phyloP scores from a whole-genome alignment of 176 grass and related monocot genomes.

The Avena eriantha region DNA sequence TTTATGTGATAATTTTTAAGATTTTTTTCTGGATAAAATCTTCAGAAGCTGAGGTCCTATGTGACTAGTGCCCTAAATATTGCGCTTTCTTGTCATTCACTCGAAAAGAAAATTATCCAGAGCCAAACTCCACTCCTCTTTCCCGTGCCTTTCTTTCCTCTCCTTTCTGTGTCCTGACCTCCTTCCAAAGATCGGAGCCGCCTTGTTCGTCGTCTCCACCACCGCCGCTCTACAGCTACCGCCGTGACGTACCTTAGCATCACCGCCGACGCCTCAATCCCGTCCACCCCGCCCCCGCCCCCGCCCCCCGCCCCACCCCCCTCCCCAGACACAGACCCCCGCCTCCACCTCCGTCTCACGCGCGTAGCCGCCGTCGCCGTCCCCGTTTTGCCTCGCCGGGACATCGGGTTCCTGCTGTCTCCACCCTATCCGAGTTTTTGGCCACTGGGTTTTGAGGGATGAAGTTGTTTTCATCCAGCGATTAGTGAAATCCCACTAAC shows the following conservation, averaged over 20 bases:
- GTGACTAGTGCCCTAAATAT: background rate
- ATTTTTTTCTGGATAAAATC: too few relatives aligned
- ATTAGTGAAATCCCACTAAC: background rate
- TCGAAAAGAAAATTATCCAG: conserved; percentile 1
- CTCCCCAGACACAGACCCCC: background rate
- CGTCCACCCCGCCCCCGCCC: background rate
- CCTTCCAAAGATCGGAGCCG: conserved; percentile 5
- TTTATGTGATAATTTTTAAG: too few relatives aligned
- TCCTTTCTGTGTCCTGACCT: background rate
- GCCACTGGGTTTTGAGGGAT: background rate
- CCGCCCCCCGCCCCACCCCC: background rate
- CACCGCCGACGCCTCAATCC: background rate
- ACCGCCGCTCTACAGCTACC: background rate
- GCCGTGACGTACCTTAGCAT: background rate
- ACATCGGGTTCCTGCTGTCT: background rate
- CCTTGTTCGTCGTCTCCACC: background rate
- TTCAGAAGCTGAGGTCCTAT: background rate
- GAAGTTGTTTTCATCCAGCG: background rate
- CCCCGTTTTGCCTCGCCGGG: background rate
- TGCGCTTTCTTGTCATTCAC: background rate
- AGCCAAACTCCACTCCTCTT: background rate
- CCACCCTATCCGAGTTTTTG: background rate
- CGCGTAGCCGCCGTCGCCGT: background rate
- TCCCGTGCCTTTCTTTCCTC: background rate
- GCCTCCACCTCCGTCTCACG: background rate